Base-by-base conservation (phyloP, 2,329 filamentous ascomycete genomes). In the Ophiognomonia clavigignenti-juglandacearum region DNA sequence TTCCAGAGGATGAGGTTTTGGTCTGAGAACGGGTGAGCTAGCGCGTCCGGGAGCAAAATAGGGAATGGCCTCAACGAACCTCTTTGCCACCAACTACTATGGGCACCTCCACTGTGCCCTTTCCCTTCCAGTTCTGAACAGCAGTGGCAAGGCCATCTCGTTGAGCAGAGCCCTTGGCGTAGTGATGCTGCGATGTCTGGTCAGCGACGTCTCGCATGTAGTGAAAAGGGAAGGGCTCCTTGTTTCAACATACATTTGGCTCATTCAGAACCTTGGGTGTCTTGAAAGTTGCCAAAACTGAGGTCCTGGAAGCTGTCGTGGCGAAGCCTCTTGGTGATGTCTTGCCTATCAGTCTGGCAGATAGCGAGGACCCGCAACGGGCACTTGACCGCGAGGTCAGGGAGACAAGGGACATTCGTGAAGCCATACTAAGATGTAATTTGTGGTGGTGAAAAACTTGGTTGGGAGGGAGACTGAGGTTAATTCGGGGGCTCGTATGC, bases 211-310 rank as follows among this genome's bases (percentile, higher is more conserved):
- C 14, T 50, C 18, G 36, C 18, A n/a, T 27, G 5, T 14, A n/a
- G n/a, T 18, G 36, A 4, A 26, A 22, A 19, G 19, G 39, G 34
- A 13, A 26, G 34, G 26, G 20, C 22, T 45, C n/a, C n/a, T n/a
- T 43, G 43, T 35, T 19, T 24, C 37, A 27, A 75, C 88, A 66
- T 69, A 96, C 91, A 65, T 96, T 98, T n/a, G 89, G 89, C 72
- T 98, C 93, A 64, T 98, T 98, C 63, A 80, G 74, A 58, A 96
- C 81, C 54, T 83, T 83, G 41, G 93, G 93, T 43, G 91, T 80
- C 73, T 88, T 92, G 78, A 96, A 97, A 52, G 82, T 77, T 41
- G 90, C 91, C 54, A 95, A 74, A 7, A 82, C 85, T 48, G 83
- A 69, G 57, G 61, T 58, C 42, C 61, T 69, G 35, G 54, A 46